Evolutionary conservation across 495 filamentous ascomycete species (phyloP), one percentile per base, ranked within the genome.

Genomic region (Wilcoxina mikolae): DNA sequence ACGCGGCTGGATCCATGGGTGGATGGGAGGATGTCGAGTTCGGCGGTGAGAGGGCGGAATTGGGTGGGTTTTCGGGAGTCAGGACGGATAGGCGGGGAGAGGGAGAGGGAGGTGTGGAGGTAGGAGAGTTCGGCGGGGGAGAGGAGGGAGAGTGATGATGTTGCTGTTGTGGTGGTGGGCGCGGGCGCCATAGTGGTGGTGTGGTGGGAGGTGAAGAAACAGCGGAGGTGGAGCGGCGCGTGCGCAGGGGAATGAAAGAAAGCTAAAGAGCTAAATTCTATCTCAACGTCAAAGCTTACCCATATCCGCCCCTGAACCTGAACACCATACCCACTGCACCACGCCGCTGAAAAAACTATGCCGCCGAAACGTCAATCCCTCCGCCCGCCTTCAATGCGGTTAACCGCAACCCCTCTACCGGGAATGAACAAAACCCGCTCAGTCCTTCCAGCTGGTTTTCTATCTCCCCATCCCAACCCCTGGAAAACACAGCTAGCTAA

Each of bases 51-150:
- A 0, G 89, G 88, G 2, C 91, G 88, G 74, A 96, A 96, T 65
- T 93, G 84, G 15, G 80, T 83, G 4, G 87, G 73, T 20, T 79
- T 73, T 67, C 89, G 87, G 56, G 78, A 80, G 67, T 98, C 91
- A 20, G 90, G 87, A 25, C 91, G 89, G 65, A 96, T 82, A 4
- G 91, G 86, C n/a, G 79, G 82, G 12, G 70, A 69, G 28, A 81
- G 77, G 10, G 78, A 73, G 61, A 98, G 87, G 3, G 91, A 91
- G 52, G 81, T 77, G 77, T 89, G 88, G 45, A 95, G 80, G 75
- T 94, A 98, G 67, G 89, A 85, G 60, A 96, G 86, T 69, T 98
- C 93, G 60, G 91, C 86, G 38, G 89, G 89, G 20, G 88, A 95
- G 70, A 98, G 81, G 60, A 84, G 80, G 22, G 54, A 38, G 42